phyloP scores from a whole-genome alignment of 179 eudicot genomes.

The Corrigiola litoralis region DNA sequence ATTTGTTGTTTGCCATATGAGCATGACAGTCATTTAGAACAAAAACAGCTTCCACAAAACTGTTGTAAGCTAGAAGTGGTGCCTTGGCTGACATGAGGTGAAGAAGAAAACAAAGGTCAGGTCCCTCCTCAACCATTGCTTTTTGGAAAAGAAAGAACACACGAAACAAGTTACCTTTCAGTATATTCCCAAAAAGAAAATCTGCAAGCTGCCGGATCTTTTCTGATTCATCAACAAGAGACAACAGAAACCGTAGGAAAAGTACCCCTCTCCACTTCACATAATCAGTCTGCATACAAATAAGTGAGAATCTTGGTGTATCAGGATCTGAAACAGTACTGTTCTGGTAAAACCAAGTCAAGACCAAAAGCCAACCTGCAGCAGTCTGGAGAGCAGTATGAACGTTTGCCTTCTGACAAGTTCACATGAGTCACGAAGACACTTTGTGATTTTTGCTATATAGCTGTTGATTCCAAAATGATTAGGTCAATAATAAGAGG shows the following conservation, averaged over 20 bases:
- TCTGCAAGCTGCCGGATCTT: conserved; percentile 81
- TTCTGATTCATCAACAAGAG: conserved; percentile 94
- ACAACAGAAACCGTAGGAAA: conserved; percentile 75
- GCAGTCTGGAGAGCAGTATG: conserved; percentile 76
- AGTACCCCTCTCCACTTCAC: conserved; percentile 98
- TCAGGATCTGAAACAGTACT: background rate
- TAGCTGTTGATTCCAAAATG: conserved; percentile 46
- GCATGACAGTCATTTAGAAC: conserved; percentile 81
- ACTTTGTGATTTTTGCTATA: conserved; percentile 78
- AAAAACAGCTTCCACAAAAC: conserved; percentile 93
- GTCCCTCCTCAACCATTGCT: background rate
- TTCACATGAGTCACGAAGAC: conserved; percentile 97
- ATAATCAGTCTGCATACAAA: conserved; percentile 70
- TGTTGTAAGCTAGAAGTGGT: conserved; percentile 94
- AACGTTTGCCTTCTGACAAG: conserved; percentile 93
- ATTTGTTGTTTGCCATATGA: conserved; percentile 56
- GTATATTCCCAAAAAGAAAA: conserved; percentile 82
- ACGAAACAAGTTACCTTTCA: conserved; percentile 56
- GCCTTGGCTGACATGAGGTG: conserved; percentile 72
- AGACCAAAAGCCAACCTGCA: conserved; percentile 52
- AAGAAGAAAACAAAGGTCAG: conserved; percentile 18
- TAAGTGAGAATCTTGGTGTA: background rate
- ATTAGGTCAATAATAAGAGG: conserved; percentile 6
- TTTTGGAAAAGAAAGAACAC: background rate
- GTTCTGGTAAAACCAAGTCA: background rate